These are phyloP conservation scores for Citrus medica DNA, from an alignment of 345 rosid genomes.

Conservation along the genomic window DNA sequence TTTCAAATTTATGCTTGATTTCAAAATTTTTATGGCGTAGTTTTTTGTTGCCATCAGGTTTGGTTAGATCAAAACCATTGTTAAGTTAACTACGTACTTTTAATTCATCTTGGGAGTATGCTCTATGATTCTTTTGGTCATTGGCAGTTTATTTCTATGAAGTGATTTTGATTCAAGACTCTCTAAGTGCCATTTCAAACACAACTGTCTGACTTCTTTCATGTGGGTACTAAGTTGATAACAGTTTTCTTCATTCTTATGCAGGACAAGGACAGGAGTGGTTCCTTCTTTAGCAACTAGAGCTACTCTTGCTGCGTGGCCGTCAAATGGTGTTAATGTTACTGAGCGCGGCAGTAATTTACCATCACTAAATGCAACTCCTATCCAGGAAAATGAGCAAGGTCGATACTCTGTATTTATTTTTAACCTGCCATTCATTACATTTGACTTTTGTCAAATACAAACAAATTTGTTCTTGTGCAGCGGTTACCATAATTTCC, in stretches of 20 bases:
- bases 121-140: background rate
- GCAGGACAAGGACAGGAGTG: conserved; percentile 62
- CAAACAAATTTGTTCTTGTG: background rate
- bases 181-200: background rate
- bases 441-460: background rate
- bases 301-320: conserved; percentile 91
- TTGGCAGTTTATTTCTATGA: background rate
- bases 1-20: background rate
- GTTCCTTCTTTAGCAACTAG: conserved; percentile 70
- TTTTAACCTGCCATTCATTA: background rate
- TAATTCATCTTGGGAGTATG: background rate
- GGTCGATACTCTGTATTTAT: conserved; percentile 27
- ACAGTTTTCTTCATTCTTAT: conserved; percentile 9
- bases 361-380: conserved; percentile 28
- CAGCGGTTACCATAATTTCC: background rate
- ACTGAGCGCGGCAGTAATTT: conserved; percentile 34
- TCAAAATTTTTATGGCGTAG: background rate
- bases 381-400: conserved; percentile 32
- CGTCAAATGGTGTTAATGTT: conserved; percentile 29
- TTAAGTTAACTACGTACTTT: background rate
- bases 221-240: background rate
- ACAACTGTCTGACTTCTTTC: background rate
- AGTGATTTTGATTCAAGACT: background rate
- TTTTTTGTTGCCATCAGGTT: background rate
- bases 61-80: background rate